Evolutionary conservation across 2,329 filamentous ascomycete species (phyloP).

Genomic region (Curvularia lunata): DNA sequence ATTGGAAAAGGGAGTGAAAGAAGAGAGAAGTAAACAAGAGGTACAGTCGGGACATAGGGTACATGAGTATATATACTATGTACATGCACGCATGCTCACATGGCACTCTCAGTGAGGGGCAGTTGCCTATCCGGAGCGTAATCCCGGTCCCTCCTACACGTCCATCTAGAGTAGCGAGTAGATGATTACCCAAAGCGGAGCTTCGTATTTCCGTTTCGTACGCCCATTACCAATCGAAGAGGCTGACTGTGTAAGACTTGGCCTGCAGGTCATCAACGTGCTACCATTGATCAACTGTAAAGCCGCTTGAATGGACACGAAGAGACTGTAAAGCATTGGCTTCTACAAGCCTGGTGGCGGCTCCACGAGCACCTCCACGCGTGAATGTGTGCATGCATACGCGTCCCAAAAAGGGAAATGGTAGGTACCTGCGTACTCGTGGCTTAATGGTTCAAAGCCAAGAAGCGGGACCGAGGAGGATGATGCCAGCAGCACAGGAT

Average conservation of each 20-base stretch:
- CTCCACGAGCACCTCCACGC: background rate
- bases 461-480: no score
- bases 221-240: background rate
- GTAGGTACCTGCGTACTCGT: background rate
- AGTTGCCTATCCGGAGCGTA: background rate
- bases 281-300: background rate
- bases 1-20: background rate
- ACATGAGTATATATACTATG: background rate
- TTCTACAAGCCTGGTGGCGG: background rate
- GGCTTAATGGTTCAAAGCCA: background rate
- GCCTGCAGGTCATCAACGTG: background rate
- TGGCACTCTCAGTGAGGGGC: background rate
- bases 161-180: background rate
- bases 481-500: background rate
- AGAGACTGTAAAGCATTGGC: background rate
- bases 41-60: background rate
- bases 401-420: constrained; percentile 9
- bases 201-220: background rate
- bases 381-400: background rate
- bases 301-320: background rate
- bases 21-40: background rate
- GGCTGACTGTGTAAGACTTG: background rate
- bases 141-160: background rate
- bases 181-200: background rate
- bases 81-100: background rate